A percentile compares a stretch with the other conserved stretches of the same genome.
Evolutionary conservation across 345 rosid genomes (phyloP).

Genomic region (Salix suchowensis): DNA sequence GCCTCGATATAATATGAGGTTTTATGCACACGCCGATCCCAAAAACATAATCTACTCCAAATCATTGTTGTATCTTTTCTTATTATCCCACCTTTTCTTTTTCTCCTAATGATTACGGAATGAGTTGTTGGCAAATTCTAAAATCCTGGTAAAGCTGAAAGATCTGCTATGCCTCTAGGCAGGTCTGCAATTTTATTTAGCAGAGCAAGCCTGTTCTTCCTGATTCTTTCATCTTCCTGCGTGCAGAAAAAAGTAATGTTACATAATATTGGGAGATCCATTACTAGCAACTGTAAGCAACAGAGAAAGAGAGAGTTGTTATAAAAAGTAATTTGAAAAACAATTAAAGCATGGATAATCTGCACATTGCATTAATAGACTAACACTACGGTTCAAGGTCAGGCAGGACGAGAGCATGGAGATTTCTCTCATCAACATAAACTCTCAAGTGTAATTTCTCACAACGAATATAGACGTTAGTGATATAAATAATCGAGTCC

Average conservation of each 20-base stretch:
- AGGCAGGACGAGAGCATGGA: background rate
- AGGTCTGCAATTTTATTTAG: conserved; percentile 71
- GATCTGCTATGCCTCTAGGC: conserved; percentile 70
- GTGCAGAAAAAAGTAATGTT: background rate
- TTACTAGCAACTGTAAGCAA: background rate
- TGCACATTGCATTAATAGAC: background rate
- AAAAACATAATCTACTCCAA: background rate
- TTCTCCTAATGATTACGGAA: background rate
- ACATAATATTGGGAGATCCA: background rate
- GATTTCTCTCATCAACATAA: background rate
- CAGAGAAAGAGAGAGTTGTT: background rate
- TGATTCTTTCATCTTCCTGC: conserved; percentile 75
- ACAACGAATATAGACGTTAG: background rate
- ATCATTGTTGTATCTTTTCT: background rate
- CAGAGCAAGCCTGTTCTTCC: conserved; percentile 72
- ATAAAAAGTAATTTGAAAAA: background rate
- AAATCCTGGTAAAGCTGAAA: conserved; percentile 79
- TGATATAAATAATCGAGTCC: background rate
- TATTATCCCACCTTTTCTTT: background rate
- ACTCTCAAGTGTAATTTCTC: background rate
- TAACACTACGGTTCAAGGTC: no score
- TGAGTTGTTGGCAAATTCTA: conserved; percentile 18
- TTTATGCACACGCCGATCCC: background rate
- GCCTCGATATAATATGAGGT: background rate
- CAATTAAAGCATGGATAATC: background rate